Conservation (phyloP, 306 rosid species). For the Begonia fuchsioides region DNA sequence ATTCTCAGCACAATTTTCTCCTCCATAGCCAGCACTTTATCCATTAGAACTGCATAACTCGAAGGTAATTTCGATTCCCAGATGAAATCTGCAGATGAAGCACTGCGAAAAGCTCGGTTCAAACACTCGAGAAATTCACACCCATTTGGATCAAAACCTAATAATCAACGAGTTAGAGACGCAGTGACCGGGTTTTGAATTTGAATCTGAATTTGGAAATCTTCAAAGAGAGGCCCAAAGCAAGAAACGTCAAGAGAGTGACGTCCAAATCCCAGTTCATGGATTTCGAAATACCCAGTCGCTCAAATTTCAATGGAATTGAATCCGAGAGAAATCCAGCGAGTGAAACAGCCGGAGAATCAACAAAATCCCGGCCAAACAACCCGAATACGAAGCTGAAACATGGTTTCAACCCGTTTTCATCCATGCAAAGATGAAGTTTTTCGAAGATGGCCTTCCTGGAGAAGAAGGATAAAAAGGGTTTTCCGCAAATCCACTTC, state of each 20-base stretch:
- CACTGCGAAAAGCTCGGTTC: constrained; percentile 56
- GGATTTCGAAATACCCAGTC: constrained; percentile 15
- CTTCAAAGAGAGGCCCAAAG: constrained; percentile 41
- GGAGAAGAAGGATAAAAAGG: too few species aligned
- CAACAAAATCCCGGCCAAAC: too few species aligned
- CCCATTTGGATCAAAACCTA: constrained; percentile 29
- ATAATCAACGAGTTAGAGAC: background rate
- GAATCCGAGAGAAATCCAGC: too few species aligned
- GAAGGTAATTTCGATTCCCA: constrained; percentile 82
- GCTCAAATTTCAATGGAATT: background rate
- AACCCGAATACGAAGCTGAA: too few species aligned
- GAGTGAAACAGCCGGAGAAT: too few species aligned
- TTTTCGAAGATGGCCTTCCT: too few species aligned
- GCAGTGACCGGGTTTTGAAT: constrained; percentile 19
- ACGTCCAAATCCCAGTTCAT: constrained; percentile 28
- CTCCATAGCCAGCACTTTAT: constrained; percentile 27
- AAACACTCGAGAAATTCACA: constrained; percentile 13
- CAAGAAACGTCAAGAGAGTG: constrained; percentile 8
- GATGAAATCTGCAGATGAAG: constrained; percentile 67
- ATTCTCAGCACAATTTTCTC: constrained; percentile 8
- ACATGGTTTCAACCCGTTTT: too few species aligned
- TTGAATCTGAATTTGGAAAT: constrained; percentile 45
- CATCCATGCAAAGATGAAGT: too few species aligned
- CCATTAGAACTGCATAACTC: constrained; percentile 43
- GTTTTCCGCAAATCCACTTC: too few species aligned